phyloP scores from a whole-genome alignment of 2,329 filamentous ascomycete species.

The Paramyrothecium roridum region DNA sequence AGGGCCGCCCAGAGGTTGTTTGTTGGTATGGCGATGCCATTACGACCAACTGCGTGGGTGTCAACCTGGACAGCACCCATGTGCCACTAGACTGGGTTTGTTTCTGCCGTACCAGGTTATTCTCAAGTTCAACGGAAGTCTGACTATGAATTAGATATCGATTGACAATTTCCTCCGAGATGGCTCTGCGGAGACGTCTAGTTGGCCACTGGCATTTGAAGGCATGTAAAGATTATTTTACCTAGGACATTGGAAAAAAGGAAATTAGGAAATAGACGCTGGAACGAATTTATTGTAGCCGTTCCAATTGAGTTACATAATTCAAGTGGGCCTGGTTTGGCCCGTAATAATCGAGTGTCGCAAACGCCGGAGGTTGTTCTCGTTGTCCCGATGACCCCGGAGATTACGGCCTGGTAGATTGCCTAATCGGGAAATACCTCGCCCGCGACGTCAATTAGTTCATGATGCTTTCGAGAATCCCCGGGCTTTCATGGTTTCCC shows the following conservation, averaged over 20 bases:
- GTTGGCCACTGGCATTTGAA: conserved; percentile 2
- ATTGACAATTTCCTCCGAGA: conserved; percentile 23
- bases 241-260: background rate
- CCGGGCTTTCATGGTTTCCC: too few species aligned
- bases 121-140: background rate
- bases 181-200: conserved; percentile 2
- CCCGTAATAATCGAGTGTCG: background rate
- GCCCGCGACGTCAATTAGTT: background rate
- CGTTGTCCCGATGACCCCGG: background rate
- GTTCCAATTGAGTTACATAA: too few species aligned
- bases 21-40: too few species aligned
- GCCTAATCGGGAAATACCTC: conserved; percentile 1
- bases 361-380: background rate
- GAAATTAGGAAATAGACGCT: background rate
- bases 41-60: too few species aligned
- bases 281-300: too few species aligned
- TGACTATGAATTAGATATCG: conserved; percentile 13
- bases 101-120: too few species aligned
- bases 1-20: too few species aligned
- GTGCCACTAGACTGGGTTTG: background rate
- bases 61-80: background rate
- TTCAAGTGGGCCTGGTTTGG: too few species aligned
- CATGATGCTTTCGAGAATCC: background rate
- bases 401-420: background rate
- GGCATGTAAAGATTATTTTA: background rate